Evolutionary conservation across 2,329 filamentous ascomycete genomes (phyloP).

Genomic region (Alternaria viburni): DNA sequence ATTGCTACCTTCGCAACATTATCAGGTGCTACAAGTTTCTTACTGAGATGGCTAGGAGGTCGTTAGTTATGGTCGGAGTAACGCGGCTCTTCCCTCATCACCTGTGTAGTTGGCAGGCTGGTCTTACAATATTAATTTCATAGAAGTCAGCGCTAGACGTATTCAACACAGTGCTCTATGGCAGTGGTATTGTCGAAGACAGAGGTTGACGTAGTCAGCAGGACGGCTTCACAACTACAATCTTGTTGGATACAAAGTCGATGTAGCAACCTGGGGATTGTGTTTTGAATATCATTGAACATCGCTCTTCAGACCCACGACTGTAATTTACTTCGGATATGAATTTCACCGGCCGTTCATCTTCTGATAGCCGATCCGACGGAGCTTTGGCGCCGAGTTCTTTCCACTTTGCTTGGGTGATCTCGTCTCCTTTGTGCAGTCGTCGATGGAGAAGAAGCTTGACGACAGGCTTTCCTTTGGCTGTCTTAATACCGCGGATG

Average conservation of each 20-base stretch:
- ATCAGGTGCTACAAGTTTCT: neutral
- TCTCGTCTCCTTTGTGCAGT: too few species aligned
- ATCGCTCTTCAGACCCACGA: too few species aligned
- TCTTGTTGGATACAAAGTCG: accelerated
- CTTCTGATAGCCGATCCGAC: too few species aligned
- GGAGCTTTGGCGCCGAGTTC: too few species aligned
- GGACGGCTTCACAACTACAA: neutral
- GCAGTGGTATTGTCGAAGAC: neutral
- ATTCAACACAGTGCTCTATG: neutral
- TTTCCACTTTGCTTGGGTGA: too few species aligned
- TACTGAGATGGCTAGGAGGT: neutral
- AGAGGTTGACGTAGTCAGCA: neutral
- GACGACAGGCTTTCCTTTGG: too few species aligned
- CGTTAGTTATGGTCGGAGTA: neutral
- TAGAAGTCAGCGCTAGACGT: neutral
- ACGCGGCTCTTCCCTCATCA: neutral
- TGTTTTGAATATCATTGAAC: too few species aligned
- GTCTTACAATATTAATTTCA: accelerated
- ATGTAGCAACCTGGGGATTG: neutral
- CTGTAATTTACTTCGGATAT: too few species aligned
- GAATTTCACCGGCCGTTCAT: too few species aligned
- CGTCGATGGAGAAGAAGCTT: too few species aligned
- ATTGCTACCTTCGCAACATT: neutral
- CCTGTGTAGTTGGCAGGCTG: neutral
- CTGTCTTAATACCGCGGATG: too few species aligned